phyloP scores from a whole-genome alignment of 2,329 filamentous ascomycete species.

The Phyllosticta paracitricarpa region DNA sequence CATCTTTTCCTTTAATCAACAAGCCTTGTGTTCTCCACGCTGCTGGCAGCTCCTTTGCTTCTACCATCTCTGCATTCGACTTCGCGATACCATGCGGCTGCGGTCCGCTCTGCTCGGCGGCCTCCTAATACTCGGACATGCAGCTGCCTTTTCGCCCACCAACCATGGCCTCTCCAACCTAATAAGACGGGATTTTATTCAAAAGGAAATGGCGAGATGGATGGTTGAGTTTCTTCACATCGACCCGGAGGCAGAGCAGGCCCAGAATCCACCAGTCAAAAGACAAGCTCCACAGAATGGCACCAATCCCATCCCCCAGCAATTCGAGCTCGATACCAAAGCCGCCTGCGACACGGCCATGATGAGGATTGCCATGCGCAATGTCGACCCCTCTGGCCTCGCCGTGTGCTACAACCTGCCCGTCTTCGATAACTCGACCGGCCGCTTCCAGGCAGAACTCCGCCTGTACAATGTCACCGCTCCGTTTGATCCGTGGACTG shows the following conservation, averaged over 20 bases:
- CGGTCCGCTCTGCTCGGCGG: constrained; percentile 20
- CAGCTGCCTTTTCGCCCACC: constrained; percentile 1
- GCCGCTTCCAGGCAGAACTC: constrained; percentile 67
- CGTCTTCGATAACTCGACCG: constrained; percentile 55
- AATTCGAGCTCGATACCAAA: constrained; percentile 29
- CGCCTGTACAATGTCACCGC: constrained; percentile 61
- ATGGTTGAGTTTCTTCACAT: constrained; percentile 13
- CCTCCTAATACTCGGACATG: constrained; percentile 22
- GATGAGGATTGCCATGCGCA: constrained; percentile 41
- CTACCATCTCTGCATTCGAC: background rate
- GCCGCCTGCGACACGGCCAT: constrained; percentile 52
- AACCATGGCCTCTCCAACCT: constrained; percentile 15
- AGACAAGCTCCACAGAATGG: background rate
- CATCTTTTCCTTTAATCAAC: background rate
- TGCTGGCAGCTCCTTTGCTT: constrained; percentile 7
- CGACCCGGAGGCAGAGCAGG: constrained; percentile 26
- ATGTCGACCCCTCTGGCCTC: constrained; percentile 65
- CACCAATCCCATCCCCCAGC: constrained; percentile 12
- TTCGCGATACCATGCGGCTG: constrained; percentile 22
- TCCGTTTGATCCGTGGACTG: constrained; percentile 40
- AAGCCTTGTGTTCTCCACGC: background rate
- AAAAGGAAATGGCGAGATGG: constrained; percentile 13
- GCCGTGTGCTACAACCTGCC: constrained; percentile 77
- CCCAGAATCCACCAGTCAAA: constrained; percentile 12
- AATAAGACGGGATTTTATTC: constrained; percentile 25